Conservation (phyloP, 2,329 filamentous ascomycete species). For the Talaromyces sp. region DNA sequence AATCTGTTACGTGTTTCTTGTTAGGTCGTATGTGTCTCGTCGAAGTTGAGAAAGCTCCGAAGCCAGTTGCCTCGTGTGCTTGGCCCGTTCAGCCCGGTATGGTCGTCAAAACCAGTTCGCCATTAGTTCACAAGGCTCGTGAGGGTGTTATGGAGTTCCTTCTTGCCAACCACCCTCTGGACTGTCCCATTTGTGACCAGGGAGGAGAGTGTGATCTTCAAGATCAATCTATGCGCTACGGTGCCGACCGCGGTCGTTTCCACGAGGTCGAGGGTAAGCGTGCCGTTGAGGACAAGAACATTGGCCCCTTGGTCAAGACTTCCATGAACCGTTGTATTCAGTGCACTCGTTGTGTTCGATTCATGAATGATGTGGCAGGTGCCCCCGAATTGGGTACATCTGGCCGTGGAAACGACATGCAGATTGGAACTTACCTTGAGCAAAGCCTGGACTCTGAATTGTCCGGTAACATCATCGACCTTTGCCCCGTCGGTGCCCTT, state of each 20-base stretch:
- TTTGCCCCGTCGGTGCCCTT: slow-evolving; percentile 94
- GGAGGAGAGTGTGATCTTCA: slow-evolving; percentile 98
- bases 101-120: slow-evolving; percentile 98
- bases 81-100: slow-evolving; percentile 99
- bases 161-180: slow-evolving; percentile 91
- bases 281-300: slow-evolving; percentile 99
- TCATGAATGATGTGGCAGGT: slow-evolving; percentile 95
- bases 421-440: slow-evolving; percentile 98
- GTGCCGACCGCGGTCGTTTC: slow-evolving; percentile 92
- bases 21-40: slow-evolving; percentile 91
- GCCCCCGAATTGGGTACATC: slow-evolving; percentile 93
- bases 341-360: slow-evolving; percentile 96
- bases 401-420: slow-evolving; percentile 93
- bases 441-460: slow-evolving; percentile 90
- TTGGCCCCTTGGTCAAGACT: slow-evolving; percentile 96
- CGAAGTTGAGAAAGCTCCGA: slow-evolving; percentile 93
- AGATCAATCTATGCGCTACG: slow-evolving; percentile 99
- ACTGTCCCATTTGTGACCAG: slow-evolving; percentile 98
- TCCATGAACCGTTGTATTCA: slow-evolving; percentile 99
- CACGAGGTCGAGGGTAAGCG: slow-evolving; percentile 95
- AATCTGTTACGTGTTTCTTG: not conserved
- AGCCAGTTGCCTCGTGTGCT: slow-evolving; percentile 96
- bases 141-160: slow-evolving; percentile 99
- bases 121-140: slow-evolving; percentile 92
- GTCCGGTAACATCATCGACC: slow-evolving; percentile 95